Evolutionary conservation across 2,329 filamentous ascomycete species (phyloP).

Genomic region (Hypoxylon sp.): DNA sequence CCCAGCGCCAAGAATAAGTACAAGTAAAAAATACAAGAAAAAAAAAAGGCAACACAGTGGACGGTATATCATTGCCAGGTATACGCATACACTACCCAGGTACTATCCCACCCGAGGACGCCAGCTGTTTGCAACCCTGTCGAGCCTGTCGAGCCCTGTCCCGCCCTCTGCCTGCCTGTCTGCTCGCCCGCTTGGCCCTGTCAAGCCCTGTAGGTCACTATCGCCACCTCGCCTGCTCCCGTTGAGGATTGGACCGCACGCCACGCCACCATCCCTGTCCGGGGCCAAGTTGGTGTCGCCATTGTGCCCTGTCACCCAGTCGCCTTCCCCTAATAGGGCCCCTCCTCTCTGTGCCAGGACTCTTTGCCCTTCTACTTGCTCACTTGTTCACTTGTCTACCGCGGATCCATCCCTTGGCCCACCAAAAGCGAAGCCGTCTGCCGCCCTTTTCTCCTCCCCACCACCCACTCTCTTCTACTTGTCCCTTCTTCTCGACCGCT

Average conservation of each 20-base stretch:
- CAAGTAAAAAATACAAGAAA: not conserved
- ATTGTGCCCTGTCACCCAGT: conserved; percentile 40
- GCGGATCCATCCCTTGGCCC: conserved; percentile 22
- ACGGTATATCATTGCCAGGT: not conserved
- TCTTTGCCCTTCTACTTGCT: no score
- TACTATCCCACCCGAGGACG: not conserved
- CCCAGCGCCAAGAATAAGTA: conserved; percentile 20
- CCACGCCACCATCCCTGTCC: conserved; percentile 39
- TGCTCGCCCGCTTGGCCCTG: conserved; percentile 23
- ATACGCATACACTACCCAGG: conserved; percentile 12
- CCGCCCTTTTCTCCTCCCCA: conserved; percentile 44
- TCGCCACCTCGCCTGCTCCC: conserved; percentile 34
- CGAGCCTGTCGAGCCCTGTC: conserved; percentile 18
- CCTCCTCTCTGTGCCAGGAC: conserved; percentile 37
- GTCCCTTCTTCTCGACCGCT: conserved; percentile 36
- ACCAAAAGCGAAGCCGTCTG: conserved; percentile 36
- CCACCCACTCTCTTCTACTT: conserved; percentile 40
- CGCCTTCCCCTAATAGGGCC: conserved; percentile 34
- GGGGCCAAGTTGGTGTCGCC: conserved; percentile 44
- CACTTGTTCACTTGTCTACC: no score
- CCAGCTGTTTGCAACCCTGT: conserved; percentile 35
- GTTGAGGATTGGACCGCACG: conserved; percentile 35
- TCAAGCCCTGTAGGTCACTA: conserved; percentile 36
- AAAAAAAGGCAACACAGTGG: no score
- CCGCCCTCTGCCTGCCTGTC: not conserved